Conservation (phyloP, 768 basidiomycete genomes). For the Exsudoporus frostii region DNA sequence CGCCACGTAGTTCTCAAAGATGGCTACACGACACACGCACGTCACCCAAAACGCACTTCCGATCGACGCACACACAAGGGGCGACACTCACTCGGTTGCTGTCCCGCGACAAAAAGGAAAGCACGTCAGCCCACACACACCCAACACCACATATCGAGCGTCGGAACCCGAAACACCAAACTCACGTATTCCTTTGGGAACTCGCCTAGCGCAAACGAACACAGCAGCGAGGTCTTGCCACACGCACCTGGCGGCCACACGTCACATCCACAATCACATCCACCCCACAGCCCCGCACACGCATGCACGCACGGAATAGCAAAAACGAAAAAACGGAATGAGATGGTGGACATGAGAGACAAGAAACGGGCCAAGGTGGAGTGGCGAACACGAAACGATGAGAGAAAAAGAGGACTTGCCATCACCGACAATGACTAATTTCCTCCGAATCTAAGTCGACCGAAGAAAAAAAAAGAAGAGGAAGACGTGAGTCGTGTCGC, state of each 20-base stretch:
- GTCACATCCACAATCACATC: neutral
- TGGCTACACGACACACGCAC: slow-evolving; percentile 42
- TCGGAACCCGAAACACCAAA: slow-evolving; percentile 18
- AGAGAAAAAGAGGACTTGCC: slow-evolving; percentile 47
- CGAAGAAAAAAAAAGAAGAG: neutral
- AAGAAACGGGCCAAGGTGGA: too few species aligned
- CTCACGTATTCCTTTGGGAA: slow-evolving; percentile 95
- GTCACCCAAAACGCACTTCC: neutral
- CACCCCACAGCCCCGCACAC: neutral
- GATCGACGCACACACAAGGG: too few species aligned
- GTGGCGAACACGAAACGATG: neutral
- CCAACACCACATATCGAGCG: neutral
- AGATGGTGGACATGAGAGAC: neutral
- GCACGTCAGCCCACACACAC: neutral
- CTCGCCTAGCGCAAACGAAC: slow-evolving; percentile 90
- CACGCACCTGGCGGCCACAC: slow-evolving; percentile 64
- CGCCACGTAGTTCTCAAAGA: slow-evolving; percentile 98
- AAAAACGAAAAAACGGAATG: neutral
- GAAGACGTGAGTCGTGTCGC: neutral
- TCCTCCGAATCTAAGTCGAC: slow-evolving; percentile 73
- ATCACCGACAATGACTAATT: slow-evolving; percentile 96
- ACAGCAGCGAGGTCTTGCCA: slow-evolving; percentile 90
- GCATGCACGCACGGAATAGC: neutral
- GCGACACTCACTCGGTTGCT: slow-evolving; percentile 47
- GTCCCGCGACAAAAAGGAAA: too few species aligned